phyloP scores from a whole-genome alignment of 208 protist species.

The Crithidia fasciculata region DNA sequence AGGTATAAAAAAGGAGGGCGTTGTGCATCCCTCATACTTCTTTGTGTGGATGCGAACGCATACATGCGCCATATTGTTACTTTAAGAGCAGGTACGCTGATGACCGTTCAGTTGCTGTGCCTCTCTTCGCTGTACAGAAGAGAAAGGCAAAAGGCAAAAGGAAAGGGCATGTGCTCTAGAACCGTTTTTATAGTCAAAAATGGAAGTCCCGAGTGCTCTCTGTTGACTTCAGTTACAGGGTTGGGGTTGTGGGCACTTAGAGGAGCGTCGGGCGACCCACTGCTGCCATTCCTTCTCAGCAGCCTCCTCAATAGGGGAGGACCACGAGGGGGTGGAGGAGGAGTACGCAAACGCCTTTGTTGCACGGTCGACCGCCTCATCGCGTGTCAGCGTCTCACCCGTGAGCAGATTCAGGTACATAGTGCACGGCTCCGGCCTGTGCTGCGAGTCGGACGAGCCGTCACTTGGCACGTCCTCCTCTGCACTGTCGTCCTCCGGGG shows the following conservation, averaged over 20 bases:
- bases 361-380: constrained; percentile 22
- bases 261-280: constrained; percentile 22
- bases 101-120: background rate
- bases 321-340: constrained; percentile 13
- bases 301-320: constrained; percentile 32
- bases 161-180: too few species aligned
- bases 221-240: constrained; percentile 7
- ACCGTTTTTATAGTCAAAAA: background rate
- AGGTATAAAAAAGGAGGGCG: background rate
- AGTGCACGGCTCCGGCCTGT: constrained; percentile 2
- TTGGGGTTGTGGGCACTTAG: constrained; percentile 15
- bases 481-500: constrained; percentile 9
- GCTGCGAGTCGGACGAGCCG: background rate
- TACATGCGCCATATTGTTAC: background rate
- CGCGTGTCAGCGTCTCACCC: constrained; percentile 32
- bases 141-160: background rate
- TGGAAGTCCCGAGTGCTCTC: background rate
- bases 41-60: too few species aligned
- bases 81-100: background rate
- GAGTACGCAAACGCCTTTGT: constrained; percentile 21
- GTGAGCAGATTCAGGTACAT: constrained; percentile 42
- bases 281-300: constrained; percentile 42
- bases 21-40: too few species aligned
- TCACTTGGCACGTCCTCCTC: constrained; percentile 11
- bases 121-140: background rate